Evolutionary conservation across 805 yeast genomes (phyloP), one percentile per base, ranked within the genome.

Genomic region (Spathaspora gorwiae): DNA sequence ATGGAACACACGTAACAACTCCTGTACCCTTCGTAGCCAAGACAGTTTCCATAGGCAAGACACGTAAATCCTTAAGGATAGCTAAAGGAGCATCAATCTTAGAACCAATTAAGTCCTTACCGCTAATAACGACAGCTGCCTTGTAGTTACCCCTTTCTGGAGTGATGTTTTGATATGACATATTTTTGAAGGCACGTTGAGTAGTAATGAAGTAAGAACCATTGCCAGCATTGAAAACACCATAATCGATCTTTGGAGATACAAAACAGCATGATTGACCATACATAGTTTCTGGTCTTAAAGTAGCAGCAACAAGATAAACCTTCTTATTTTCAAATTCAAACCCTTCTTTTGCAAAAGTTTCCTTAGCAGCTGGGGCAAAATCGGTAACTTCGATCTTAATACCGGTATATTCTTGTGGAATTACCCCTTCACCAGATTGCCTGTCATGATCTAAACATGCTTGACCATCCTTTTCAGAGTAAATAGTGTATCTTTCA

Each of bases 401-500:
- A 64, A 94, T 81, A 56, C 90, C 97, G 31, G 88, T 82, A 68
- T 94, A 94, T 68, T 94, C 99, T 72, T 94, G 98, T 36, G 99
- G 97, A 54, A 84, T 79, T 37, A 94, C 94, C 67, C 95, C 98
- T 73, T 94, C 99, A 64, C 99, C 99, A 41, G 92, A 80, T 68
- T 80, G 86, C 77, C 99, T 84, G 70, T 94, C 99, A 68, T 94
- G 99, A 69, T 94, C 99, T 92, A 94, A 90, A 77, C 99, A 94
- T 35, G 99, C 95, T 76, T 94, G 99, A 53, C 97, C 97, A 70
- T 94, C 99, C 72, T 87, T 92, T 64, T 90, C 96, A 36, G 98
- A 90, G 72, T 88, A 94, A 60, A 94, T 88, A 54, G 99, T 94
- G 76, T 90, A 88, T 73, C 99, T 84, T 75, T 92, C 95, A 68